Conservation (phyloP, 108 stramenopile species). For the Poteriospumella lacustris region DNA sequence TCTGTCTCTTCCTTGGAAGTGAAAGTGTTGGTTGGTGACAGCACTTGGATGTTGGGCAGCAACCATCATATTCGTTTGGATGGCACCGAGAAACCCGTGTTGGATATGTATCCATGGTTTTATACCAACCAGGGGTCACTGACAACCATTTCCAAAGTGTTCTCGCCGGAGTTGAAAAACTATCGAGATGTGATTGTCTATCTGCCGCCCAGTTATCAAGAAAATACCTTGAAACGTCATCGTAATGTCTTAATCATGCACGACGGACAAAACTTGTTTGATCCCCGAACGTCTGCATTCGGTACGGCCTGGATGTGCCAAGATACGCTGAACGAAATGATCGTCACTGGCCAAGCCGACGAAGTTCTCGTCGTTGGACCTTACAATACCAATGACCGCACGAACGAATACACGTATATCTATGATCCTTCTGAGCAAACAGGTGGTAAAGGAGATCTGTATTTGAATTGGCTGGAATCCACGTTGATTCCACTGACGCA, state of each 20-base stretch:
- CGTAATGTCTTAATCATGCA: slow-evolving; percentile 18
- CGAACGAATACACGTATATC: slow-evolving; percentile 22
- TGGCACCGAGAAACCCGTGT: not conserved
- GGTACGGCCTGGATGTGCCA: slow-evolving; percentile 32
- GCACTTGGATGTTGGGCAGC: not conserved
- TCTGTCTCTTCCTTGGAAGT: not conserved
- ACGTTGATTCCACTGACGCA: not conserved
- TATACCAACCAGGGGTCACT: not conserved
- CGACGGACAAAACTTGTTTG: slow-evolving; percentile 33
- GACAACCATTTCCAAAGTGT: not conserved
- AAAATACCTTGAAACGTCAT: slow-evolving; percentile 12
- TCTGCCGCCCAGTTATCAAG: slow-evolving; percentile 19
- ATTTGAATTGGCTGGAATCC: slow-evolving; percentile 18
- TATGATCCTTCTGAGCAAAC: not conserved
- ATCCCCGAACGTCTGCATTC: not conserved
- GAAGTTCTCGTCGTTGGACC: slow-evolving; percentile 4
- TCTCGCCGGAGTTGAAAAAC: not conserved
- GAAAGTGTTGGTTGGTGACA: slow-evolving; percentile 13
- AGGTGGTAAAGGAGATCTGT: slow-evolving; percentile 11
- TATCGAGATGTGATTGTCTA: slow-evolving; percentile 21
- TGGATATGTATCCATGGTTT: slow-evolving; percentile 21
- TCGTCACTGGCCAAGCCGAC: not conserved
- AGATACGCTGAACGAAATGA: not conserved
- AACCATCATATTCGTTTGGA: not conserved
- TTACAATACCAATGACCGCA: slow-evolving; percentile 12